phyloP scores from a whole-genome alignment of 257 asterid species.

The Nicotiana benthamiana region DNA sequence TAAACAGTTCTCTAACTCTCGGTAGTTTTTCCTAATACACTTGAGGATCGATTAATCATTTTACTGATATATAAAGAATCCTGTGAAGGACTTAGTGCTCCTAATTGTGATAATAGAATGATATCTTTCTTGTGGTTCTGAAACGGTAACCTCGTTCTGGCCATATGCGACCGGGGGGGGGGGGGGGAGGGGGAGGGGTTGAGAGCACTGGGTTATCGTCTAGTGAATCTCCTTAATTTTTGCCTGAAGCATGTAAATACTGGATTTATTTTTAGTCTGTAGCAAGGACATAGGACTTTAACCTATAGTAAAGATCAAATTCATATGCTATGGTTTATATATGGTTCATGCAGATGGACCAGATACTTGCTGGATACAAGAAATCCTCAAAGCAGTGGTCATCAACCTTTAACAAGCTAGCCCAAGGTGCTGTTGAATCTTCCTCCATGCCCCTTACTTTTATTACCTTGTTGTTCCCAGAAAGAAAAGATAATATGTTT shows the following conservation, averaged over 20 bases:
- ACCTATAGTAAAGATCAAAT: background rate
- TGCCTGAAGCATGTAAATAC: background rate
- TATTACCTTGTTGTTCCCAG: background rate
- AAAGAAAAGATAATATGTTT: background rate
- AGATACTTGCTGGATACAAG: slow-evolving; percentile 74
- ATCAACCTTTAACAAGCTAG: slow-evolving; percentile 82
- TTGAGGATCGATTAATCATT: too few species aligned
- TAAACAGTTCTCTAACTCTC: background rate
- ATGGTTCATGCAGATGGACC: slow-evolving; percentile 51
- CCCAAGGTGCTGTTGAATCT: slow-evolving; percentile 55
- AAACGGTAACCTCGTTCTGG: background rate
- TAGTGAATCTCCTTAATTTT: background rate
- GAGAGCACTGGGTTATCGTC: background rate
- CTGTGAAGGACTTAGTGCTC: background rate
- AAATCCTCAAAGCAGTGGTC: slow-evolving; percentile 96
- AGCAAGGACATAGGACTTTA: background rate
- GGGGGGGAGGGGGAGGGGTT: too few species aligned
- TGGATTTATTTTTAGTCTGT: background rate
- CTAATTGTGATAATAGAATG: background rate
- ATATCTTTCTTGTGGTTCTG: background rate
- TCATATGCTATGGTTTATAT: background rate
- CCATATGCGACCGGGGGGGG: background rate
- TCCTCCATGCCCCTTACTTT: slow-evolving; percentile 1
- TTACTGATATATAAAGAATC: background rate
- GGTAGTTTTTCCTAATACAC: too few species aligned